Evolutionary conservation across 164 flowering plant genomes (phyloP).

Genomic region (Vitis labrusca): DNA sequence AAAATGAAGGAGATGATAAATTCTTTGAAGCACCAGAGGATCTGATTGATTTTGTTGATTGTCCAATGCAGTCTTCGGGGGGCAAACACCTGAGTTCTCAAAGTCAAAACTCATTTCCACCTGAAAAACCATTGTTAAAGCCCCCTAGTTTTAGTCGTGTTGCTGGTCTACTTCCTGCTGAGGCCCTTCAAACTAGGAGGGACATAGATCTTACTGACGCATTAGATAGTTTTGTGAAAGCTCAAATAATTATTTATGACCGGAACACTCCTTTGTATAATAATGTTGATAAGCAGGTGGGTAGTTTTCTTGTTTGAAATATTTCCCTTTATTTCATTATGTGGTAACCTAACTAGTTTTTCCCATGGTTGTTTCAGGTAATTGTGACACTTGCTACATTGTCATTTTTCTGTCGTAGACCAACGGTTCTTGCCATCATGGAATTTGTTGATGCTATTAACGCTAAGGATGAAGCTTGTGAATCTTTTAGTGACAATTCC

Average conservation of each 20-base stretch:
- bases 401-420: slow-evolving; percentile 89
- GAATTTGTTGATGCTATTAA: slow-evolving; percentile 87
- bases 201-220: slow-evolving; percentile 34
- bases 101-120: slow-evolving; percentile 14
- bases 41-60: slow-evolving; percentile 57
- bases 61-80: slow-evolving; percentile 18
- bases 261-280: slow-evolving; percentile 66
- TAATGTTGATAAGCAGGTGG: slow-evolving; percentile 67
- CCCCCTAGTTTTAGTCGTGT: slow-evolving; percentile 68
- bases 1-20: slow-evolving; percentile 73
- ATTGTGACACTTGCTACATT: slow-evolving; percentile 78
- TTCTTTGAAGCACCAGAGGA: slow-evolving; percentile 89
- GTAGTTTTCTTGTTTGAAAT: slow-evolving; percentile 4
- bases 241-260: slow-evolving; percentile 76
- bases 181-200: slow-evolving; percentile 20
- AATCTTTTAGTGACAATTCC: slow-evolving; percentile 44
- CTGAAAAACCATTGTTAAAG: slow-evolving; percentile 32
- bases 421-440: slow-evolving; percentile 81
- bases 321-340: neutral
- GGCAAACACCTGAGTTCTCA: slow-evolving; percentile 21
- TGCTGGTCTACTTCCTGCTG: slow-evolving; percentile 71
- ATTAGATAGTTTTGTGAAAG: slow-evolving; percentile 86
- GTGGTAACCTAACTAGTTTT: slow-evolving; percentile 8
- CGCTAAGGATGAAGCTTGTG: slow-evolving; percentile 40
- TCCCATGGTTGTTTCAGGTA: slow-evolving; percentile 51